Percentiles rank a stretch among this genome's conserved stretches.
Evolutionary conservation across 2,329 filamentous ascomycete genomes (phyloP).

Genomic region (Helotiales sp.): DNA sequence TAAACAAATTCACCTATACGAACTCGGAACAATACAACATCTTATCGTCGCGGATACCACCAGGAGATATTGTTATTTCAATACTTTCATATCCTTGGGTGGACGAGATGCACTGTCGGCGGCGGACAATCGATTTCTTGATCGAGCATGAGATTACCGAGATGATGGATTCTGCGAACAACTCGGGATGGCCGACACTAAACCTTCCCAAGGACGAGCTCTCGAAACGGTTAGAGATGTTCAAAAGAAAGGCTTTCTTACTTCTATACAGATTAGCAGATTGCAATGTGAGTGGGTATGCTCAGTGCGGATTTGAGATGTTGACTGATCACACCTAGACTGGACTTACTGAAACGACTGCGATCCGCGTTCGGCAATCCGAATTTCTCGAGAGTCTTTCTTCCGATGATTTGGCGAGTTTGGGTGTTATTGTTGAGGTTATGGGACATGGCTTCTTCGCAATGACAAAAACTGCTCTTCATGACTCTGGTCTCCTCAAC

Average conservation of each 20-base stretch:
- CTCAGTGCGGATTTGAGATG: not conserved
- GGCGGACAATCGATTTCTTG: slow-evolving; percentile 29
- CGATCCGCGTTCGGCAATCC: slow-evolving; percentile 28
- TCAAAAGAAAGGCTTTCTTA: slow-evolving; percentile 30
- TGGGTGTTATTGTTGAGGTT: slow-evolving; percentile 37
- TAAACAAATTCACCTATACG: slow-evolving; percentile 19
- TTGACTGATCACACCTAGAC: slow-evolving; percentile 1
- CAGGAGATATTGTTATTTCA: slow-evolving; percentile 9
- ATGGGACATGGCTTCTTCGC: slow-evolving; percentile 37
- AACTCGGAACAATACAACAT: slow-evolving; percentile 24
- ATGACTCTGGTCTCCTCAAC: slow-evolving; percentile 1
- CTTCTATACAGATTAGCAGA: slow-evolving; percentile 35
- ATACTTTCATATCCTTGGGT: slow-evolving; percentile 35
- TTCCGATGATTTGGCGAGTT: slow-evolving; percentile 26
- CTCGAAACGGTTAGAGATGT: slow-evolving; percentile 8
- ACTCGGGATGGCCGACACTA: slow-evolving; percentile 32
- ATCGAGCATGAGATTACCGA: slow-evolving; percentile 32
- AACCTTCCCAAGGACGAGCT: slow-evolving; percentile 26
- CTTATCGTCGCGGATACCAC: slow-evolving; percentile 14
- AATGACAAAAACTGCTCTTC: slow-evolving; percentile 28
- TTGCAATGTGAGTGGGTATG: slow-evolving; percentile 18
- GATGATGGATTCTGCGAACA: slow-evolving; percentile 26
- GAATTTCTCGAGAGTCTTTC: slow-evolving; percentile 31
- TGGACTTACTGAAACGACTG: slow-evolving; percentile 17
- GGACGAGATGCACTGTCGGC: slow-evolving; percentile 30